Evolutionary conservation across 2,329 filamentous ascomycete genomes (phyloP), one percentile per base, ranked within the genome.

Genomic region (Amauroascus niger): DNA sequence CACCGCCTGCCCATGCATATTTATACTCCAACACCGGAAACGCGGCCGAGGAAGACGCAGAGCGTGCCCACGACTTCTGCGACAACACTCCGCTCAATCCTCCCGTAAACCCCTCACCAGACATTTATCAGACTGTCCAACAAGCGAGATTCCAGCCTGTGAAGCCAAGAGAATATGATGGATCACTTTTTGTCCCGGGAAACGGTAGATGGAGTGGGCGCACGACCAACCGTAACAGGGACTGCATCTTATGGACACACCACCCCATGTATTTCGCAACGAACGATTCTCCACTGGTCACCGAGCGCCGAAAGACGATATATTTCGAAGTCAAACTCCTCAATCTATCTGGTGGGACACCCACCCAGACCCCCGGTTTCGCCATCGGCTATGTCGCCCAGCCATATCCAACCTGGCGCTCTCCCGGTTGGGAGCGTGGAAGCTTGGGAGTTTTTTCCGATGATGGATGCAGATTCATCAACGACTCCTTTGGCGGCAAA

Each of bases 351-450:
- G 61, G 61, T 22, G 67, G 70, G 18, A 57, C 59, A 14, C 30
- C 56, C 5, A 55, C 35, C 11, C 72, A 73, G 52, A 73, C 77
- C 13, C 76, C 76, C 3, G 78, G 79, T 1, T 69, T 84, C 32
- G 77, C 79, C 0, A 70, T 84, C 30, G 81, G 81, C 2, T 83
- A 78, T 60, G 71, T 75, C 32, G 80, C 79, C 3, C 78, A 79
- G 47, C 81, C 81, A 4, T 83, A 82, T 62, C 81, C 81, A 0
- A 71, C 77, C 0, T 83, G 78, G 72, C 72, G 81, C 18, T 75
- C 82, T 6, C 81, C 81, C 0, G 81, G 81, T 1, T 83, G 80
- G 81, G 78, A 84, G 61, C 72, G 81, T 43, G 80, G 75, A 1
- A 79, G 78, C 56, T 63, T 83, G 1, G 81, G 73, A 1, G 76